phyloP scores from a whole-genome alignment of 1,139 yeast species.

The Keqinozyma sinolaborantium region DNA sequence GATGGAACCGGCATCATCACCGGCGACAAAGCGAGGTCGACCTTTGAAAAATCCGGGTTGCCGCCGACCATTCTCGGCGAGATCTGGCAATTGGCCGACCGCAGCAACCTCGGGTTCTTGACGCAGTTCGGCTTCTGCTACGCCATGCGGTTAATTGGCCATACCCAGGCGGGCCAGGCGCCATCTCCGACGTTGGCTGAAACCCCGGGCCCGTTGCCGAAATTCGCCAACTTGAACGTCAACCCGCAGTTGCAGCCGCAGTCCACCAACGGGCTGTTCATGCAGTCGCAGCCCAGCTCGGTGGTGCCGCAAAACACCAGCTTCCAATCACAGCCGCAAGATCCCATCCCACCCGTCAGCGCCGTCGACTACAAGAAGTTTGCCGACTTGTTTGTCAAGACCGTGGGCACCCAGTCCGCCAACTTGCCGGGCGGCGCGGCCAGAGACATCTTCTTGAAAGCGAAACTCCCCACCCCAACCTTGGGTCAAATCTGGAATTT shows the following conservation, averaged over 20 bases:
- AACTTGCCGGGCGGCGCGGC: slow-evolving; percentile 73
- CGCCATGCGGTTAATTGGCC: slow-evolving; percentile 88
- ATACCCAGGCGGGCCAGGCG: slow-evolving; percentile 72
- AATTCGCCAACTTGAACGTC: slow-evolving; percentile 37
- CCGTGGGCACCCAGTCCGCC: slow-evolving; percentile 52
- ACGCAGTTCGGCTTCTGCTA: slow-evolving; percentile 78
- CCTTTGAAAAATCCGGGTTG: slow-evolving; percentile 84
- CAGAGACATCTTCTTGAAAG: slow-evolving; percentile 80
- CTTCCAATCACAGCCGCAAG: slow-evolving; percentile 26
- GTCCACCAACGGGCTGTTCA: slow-evolving; percentile 37
- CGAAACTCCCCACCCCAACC: slow-evolving; percentile 70
- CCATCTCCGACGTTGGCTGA: slow-evolving; percentile 52
- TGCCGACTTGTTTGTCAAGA: slow-evolving; percentile 68
- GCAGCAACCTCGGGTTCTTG: slow-evolving; percentile 78
- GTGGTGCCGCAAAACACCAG: slow-evolving; percentile 33
- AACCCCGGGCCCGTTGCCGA: slow-evolving; percentile 55
- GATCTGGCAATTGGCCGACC: slow-evolving; percentile 92
- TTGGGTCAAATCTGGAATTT: slow-evolving; percentile 88
- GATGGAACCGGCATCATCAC: slow-evolving; percentile 80
- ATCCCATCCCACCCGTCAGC: slow-evolving; percentile 57
- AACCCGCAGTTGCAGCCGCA: slow-evolving; percentile 29
- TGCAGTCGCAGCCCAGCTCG: slow-evolving; percentile 48
- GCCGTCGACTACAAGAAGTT: slow-evolving; percentile 68
- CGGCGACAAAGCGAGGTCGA: slow-evolving; percentile 83
- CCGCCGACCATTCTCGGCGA: slow-evolving; percentile 79